phyloP scores from a whole-genome alignment of 2,329 filamentous ascomycete genomes.

The Pezicula rhizophila region DNA sequence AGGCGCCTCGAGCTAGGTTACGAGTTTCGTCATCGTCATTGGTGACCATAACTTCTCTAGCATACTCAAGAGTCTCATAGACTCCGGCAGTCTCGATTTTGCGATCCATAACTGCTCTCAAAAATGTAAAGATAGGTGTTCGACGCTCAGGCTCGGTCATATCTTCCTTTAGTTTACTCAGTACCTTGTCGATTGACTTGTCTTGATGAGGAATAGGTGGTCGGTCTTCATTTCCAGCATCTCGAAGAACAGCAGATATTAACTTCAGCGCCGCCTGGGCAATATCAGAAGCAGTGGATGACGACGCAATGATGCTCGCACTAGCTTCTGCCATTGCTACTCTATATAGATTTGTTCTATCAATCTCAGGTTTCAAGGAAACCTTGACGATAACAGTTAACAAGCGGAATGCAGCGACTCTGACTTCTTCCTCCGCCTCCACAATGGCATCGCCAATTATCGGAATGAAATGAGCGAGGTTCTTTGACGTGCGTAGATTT shows the following conservation, averaged over 20 bases:
- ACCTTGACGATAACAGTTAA: constrained; percentile 80
- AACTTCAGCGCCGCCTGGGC: constrained; percentile 86
- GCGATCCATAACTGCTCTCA: constrained; percentile 79
- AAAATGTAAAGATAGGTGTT: constrained; percentile 89
- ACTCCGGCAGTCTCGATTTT: constrained; percentile 81
- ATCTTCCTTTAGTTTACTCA: constrained; percentile 78
- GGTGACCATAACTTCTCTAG: constrained; percentile 89
- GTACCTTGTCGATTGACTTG: constrained; percentile 72
- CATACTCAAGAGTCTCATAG: constrained; percentile 86
- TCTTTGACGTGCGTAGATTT: constrained; percentile 69
- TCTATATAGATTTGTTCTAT: constrained; percentile 57
- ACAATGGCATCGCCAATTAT: constrained; percentile 84
- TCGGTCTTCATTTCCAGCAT: constrained; percentile 52
- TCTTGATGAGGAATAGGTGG: constrained; percentile 63
- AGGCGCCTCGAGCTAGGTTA: constrained; percentile 81
- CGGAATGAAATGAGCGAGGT: constrained; percentile 79
- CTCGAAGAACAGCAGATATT: constrained; percentile 75
- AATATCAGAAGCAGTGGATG: constrained; percentile 74
- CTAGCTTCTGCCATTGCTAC: constrained; percentile 83
- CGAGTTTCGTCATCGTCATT: constrained; percentile 87
- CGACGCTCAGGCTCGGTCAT: constrained; percentile 89
- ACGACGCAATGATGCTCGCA: constrained; percentile 69
- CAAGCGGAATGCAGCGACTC: constrained; percentile 80
- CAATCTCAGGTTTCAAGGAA: constrained; percentile 58
- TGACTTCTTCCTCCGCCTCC: constrained; percentile 84